Evolutionary conservation across 371 early-diverging fungal species (phyloP), one percentile per base, ranked within the genome.

Genomic region (Mortierella sp.): DNA sequence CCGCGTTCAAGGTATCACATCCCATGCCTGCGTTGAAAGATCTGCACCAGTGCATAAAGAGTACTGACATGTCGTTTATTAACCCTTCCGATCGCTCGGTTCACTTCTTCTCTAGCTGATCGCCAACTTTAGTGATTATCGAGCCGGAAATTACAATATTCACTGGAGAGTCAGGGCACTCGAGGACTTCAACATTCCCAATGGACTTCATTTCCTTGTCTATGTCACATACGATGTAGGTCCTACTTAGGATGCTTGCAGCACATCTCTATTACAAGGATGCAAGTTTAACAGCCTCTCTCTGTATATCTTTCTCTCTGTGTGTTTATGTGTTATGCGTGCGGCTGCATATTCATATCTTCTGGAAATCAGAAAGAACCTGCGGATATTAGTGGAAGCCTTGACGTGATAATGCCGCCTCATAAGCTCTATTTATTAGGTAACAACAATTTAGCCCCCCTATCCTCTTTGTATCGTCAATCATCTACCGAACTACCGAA

Each of bases 171-270:
- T 78, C 39, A 70, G 65, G 34, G 59, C 63, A 12, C 52, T 59
- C 30, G 23, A 62, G 12, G 59, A 65, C 27, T 78, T 65, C 52
- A 28, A 28, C 12, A 55, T 69, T 24, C 78, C 78, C 1, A 66
- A 70, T 27, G 78, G 78, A 4, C 48, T 78, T 39, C 78, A 66
- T 31, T 78, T 78, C 46, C 47, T 55, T 1, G 63, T 65, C 19
- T 65, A 70, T 23, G 56, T 78, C 31, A 43, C 41, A n/a, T 78
- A 78, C 41, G 65, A 68, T 24, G 76, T 64, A 69, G 63, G 68
- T 47, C n/a, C 47, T 23, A n/a, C 15, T 41, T 27, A 1, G 23
- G 19, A 6, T 19, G 14, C 26, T 49, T 37, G 17, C 19, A 21
- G 12, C 19, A n/a, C n/a, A n/a, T n/a, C n/a, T n/a, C n/a, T n/a